phyloP scores from a whole-genome alignment of 176 grass and related monocot genomes.

The Oryza meyeriana region DNA sequence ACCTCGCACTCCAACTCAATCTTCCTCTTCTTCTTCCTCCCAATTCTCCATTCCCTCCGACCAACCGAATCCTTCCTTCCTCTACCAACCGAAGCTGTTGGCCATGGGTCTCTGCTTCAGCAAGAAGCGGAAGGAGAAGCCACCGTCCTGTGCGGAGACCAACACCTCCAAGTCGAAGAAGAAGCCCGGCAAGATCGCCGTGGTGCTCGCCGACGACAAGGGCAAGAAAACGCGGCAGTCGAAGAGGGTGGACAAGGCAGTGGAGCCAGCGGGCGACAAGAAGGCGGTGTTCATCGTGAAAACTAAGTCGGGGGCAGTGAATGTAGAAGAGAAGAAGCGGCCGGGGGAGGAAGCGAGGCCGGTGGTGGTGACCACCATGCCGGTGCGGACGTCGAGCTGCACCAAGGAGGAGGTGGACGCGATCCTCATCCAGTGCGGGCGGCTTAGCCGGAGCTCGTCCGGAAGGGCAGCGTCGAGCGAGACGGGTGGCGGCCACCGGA shows the following conservation, averaged over 20 bases:
- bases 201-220: constrained; percentile 8
- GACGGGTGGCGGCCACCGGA: constrained; percentile 33
- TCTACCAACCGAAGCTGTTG: no score
- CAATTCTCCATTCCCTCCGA: not conserved
- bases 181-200: constrained; percentile 23
- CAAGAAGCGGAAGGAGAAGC: constrained; percentile 53
- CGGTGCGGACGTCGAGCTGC: constrained; percentile 79
- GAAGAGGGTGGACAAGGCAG: not conserved
- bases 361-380: constrained; percentile 4
- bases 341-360: constrained; percentile 29
- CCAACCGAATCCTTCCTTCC: not conserved
- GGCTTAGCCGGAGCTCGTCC: constrained; percentile 82
- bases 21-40: not conserved
- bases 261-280: constrained; percentile 23
- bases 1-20: not conserved
- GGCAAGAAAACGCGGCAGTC: constrained; percentile 20
- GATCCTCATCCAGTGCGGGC: constrained; percentile 87
- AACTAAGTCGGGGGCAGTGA: not conserved
- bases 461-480: constrained; percentile 44
- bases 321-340: not conserved
- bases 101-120: constrained; percentile 92
- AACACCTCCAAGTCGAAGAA: not conserved
- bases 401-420: constrained; percentile 88
- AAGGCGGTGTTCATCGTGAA: constrained; percentile 53
- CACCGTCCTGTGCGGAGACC: not conserved